Base-by-base conservation (phyloP, 805 yeast species). In the Debaryomyces maramus region DNA sequence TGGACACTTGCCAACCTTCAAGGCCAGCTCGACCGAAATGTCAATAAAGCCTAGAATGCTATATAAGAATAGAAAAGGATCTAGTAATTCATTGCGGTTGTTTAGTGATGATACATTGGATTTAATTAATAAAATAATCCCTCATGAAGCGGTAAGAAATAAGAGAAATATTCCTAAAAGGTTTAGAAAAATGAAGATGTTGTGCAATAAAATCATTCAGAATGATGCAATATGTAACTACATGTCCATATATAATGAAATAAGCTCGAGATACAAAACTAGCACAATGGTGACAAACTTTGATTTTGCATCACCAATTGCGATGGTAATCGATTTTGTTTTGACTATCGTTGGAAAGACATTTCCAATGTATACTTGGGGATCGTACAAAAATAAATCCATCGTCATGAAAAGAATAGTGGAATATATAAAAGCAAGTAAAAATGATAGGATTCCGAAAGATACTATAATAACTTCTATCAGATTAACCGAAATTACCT, bases 291-390 rank as follows among this genome's bases (percentile, higher is more conserved):
- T 41, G 2, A 49, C 58, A 21, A 65, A 72, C 34, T 45, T 70
- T 6, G 63, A 60, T 0, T 38, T 58, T 16, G 58, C 67, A 1
- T 58, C 73, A 0, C 47, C 61, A 0, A 50, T 60, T 6, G 43
- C 46, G 8, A 30, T 44, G 0, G 79, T 84, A 0, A 47, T 72
- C 0, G 60, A 54, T 31, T 78, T 80, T 47, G 50, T 76, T 1
- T 45, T 73, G 1, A 51, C 65, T 0, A 38, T 81, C 0, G 39
- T 78, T 4, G 75, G 72, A 9, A 71, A 67, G 36, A 46, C 83
- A 0, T 61, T 84, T 16, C 86, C 89, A 0, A 16, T 48, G 0
- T 70, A 66, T 5, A 41, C 73, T 1, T 76, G 80, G 61, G 95
- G 95, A 0, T 56, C 76, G 2, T 50, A 45, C 3, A 44, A 51